These are phyloP conservation scores for Fusarium begoniae DNA, from an alignment of 2,329 filamentous ascomycete species.

Conservation along the genomic window DNA sequence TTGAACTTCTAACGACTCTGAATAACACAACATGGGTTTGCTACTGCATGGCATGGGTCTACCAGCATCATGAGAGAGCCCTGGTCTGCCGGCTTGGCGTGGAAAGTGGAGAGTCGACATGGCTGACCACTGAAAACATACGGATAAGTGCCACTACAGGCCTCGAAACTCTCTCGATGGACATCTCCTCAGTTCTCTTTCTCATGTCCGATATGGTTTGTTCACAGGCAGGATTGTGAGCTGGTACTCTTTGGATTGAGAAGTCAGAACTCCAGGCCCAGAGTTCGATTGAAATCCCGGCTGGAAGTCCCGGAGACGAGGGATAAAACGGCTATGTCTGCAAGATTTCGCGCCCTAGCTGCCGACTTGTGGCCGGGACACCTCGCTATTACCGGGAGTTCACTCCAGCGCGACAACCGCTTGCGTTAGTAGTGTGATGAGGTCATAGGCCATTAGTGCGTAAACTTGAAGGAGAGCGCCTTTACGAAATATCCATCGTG, in stretches of 20 bases:
- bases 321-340: constrained; percentile 24
- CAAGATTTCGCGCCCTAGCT: constrained; percentile 33
- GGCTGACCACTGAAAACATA: constrained; percentile 33
- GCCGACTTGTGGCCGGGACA: constrained; percentile 37
- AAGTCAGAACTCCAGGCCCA: neutral
- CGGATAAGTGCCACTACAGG: constrained; percentile 29
- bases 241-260: neutral
- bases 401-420: constrained; percentile 34
- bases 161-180: constrained; percentile 1
- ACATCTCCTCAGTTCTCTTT: constrained; percentile 1
- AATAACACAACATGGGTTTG: neutral
- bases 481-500: constrained; percentile 5
- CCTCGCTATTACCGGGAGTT: constrained; percentile 21
- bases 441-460: constrained; percentile 31
- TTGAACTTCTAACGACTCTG: constrained; percentile 6
- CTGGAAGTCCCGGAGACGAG: constrained; percentile 30
- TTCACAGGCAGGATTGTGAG: constrained; percentile 4
- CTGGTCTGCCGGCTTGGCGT: constrained; percentile 9
- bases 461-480: neutral
- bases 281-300: neutral
- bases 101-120: constrained; percentile 22
- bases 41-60: constrained; percentile 16
- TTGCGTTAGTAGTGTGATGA: constrained; percentile 33
- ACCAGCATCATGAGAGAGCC: constrained; percentile 20
- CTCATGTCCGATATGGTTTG: neutral